Percentiles rank a stretch among this genome's conserved stretches.
Conservation (phyloP, 2,329 filamentous ascomycete species). For the Fusarium cicatricum region DNA sequence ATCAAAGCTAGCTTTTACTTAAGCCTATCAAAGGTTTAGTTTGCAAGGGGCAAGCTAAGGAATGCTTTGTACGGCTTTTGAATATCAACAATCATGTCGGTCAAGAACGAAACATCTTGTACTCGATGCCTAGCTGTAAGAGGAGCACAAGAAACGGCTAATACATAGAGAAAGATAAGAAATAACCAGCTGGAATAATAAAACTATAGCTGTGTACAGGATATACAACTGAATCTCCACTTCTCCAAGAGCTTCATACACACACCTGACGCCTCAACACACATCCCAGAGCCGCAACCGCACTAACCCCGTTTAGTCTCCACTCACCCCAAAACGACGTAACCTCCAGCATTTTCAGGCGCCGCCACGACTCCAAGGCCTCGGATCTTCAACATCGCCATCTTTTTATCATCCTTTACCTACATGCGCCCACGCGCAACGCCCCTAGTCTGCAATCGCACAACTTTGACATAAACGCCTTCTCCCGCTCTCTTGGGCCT, state of each 20-base stretch:
- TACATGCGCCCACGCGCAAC: background rate
- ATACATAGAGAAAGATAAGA: no score
- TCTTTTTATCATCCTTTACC: background rate
- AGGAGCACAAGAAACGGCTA: no score
- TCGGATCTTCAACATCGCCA: background rate
- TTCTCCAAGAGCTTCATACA: background rate
- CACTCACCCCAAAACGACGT: background rate
- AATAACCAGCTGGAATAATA: no score
- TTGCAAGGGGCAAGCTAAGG: no score
- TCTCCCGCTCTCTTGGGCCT: background rate
- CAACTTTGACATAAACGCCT: background rate
- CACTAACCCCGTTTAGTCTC: background rate
- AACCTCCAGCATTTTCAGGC: background rate
- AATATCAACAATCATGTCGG: no score
- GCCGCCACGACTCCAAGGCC: slow-evolving; percentile 1
- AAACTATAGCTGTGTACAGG: no score
- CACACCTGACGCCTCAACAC: background rate
- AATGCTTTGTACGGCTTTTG: no score
- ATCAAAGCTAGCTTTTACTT: background rate
- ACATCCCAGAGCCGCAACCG: background rate
- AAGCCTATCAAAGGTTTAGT: no score
- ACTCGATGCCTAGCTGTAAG: no score
- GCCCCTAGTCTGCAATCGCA: background rate
- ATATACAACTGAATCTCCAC: background rate
- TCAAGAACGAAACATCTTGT: no score